phyloP scores from a whole-genome alignment of 805 yeast species.

The Tanozyma kutaoensis region DNA sequence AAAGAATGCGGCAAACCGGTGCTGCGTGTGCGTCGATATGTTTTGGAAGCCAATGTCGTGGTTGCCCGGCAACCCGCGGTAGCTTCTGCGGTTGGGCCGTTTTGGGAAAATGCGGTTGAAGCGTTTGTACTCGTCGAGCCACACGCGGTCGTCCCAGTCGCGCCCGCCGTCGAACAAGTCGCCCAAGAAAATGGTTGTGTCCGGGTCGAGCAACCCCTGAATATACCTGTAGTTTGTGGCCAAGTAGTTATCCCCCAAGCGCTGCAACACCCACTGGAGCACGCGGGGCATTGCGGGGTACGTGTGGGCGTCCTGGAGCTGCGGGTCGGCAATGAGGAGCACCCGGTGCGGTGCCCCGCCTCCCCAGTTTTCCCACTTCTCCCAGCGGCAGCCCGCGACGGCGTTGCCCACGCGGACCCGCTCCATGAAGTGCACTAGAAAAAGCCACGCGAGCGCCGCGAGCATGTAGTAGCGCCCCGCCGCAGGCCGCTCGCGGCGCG shows the following conservation, averaged over 20 bases:
- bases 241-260: conserved; percentile 66
- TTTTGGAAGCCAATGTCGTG: conserved; percentile 95
- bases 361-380: conserved; percentile 50
- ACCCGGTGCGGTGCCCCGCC: conserved; percentile 31
- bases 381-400: conserved; percentile 36
- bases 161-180: conserved; percentile 95
- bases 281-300: conserved; percentile 57
- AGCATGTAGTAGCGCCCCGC: no score
- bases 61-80: conserved; percentile 61
- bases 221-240: conserved; percentile 57
- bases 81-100: conserved; percentile 26
- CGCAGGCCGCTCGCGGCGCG: no score
- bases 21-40: conserved; percentile 39
- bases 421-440: conserved; percentile 17
- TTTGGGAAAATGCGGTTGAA: conserved; percentile 56
- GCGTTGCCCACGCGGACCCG: conserved; percentile 13
- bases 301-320: conserved; percentile 77
- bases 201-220: conserved; percentile 52
- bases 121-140: conserved; percentile 61
- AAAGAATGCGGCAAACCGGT: conserved; percentile 57
- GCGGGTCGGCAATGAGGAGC: conserved; percentile 81
- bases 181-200: conserved; percentile 69
- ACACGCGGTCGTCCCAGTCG: conserved; percentile 55
- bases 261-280: conserved; percentile 41
- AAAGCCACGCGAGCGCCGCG: conserved; percentile 12